These are phyloP conservation scores for Hypoxylon rubiginosum DNA, from an alignment of 2,329 filamentous ascomycete genomes.

Conservation along the genomic window DNA sequence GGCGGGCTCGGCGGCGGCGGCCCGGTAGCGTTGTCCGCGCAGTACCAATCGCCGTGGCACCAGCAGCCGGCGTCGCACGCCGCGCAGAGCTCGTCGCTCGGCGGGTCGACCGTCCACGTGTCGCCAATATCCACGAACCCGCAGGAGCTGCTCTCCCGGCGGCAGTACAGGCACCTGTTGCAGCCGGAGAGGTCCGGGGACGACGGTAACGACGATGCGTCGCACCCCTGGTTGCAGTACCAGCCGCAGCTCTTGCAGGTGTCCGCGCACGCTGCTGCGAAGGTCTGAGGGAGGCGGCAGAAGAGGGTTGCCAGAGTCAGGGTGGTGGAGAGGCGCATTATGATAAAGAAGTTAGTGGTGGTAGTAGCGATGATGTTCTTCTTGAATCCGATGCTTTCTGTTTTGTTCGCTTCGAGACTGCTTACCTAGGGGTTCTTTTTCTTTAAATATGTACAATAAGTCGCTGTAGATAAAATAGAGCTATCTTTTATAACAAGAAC, in stretches of 20 bases:
- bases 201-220: no score
- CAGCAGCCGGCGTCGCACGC: conserved; percentile 38
- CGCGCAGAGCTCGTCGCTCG: conserved; percentile 35
- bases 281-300: conserved; percentile 8
- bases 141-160: conserved; percentile 46
- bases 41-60: conserved; percentile 40
- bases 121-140: conserved; percentile 29
- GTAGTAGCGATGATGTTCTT: not conserved
- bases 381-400: not conserved
- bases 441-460: not conserved
- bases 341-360: not conserved
- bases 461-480: not conserved
- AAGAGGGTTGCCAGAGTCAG: conserved; percentile 19
- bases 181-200: conserved; percentile 35
- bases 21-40: conserved; percentile 21
- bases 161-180: conserved; percentile 45
- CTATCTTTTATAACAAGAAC: conserved; percentile 12
- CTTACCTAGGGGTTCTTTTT: no score
- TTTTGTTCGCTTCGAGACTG: no score
- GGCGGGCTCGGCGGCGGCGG: conserved; percentile 40
- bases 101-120: conserved; percentile 36
- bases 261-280: conserved; percentile 33
- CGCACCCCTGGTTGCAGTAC: conserved; percentile 45
- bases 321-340: conserved; percentile 10
- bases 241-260: conserved; percentile 39